Evolutionary conservation across 2,329 filamentous ascomycete genomes (phyloP).

Genomic region (Aspergillus sp.): DNA sequence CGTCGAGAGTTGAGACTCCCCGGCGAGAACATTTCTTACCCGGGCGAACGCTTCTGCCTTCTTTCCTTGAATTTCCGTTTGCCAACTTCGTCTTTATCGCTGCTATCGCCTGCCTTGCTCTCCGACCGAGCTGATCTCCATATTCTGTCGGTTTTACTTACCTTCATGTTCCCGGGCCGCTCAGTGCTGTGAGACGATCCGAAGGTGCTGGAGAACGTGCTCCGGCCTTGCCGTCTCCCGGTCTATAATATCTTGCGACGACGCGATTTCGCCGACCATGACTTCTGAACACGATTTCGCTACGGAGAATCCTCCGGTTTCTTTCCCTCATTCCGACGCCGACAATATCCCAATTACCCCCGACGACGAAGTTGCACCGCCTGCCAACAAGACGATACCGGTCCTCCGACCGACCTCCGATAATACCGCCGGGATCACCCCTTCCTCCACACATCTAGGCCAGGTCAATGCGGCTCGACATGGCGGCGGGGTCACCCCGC

Average conservation of each 20-base stretch:
- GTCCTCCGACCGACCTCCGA: slow-evolving; percentile 28
- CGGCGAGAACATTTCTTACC: not conserved
- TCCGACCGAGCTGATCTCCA: slow-evolving; percentile 4
- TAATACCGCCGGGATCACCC: slow-evolving; percentile 57
- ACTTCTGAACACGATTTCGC: slow-evolving; percentile 21
- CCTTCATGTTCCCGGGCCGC: slow-evolving; percentile 5
- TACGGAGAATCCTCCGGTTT: slow-evolving; percentile 20
- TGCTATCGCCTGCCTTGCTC: not conserved
- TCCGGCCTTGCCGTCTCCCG: slow-evolving; percentile 5
- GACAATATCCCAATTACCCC: slow-evolving; percentile 21
- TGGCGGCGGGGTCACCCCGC: slow-evolving; percentile 27
- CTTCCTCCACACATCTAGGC: slow-evolving; percentile 82
- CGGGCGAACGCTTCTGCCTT: not conserved
- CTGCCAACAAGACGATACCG: slow-evolving; percentile 21
- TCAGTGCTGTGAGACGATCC: slow-evolving; percentile 6
- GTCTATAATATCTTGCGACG: not conserved
- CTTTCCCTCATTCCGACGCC: slow-evolving; percentile 19
- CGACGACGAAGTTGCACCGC: slow-evolving; percentile 22
- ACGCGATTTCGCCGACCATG: slow-evolving; percentile 16
- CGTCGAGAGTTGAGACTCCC: slow-evolving; percentile 5
- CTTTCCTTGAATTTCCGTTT: not conserved
- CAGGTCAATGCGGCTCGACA: slow-evolving; percentile 68
- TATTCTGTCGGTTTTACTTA: not conserved
- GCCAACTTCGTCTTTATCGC: not conserved
- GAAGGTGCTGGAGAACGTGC: slow-evolving; percentile 10